Base-by-base conservation (phyloP, 1,284 basidiomycete species). In the Meira miltonrushii region DNA sequence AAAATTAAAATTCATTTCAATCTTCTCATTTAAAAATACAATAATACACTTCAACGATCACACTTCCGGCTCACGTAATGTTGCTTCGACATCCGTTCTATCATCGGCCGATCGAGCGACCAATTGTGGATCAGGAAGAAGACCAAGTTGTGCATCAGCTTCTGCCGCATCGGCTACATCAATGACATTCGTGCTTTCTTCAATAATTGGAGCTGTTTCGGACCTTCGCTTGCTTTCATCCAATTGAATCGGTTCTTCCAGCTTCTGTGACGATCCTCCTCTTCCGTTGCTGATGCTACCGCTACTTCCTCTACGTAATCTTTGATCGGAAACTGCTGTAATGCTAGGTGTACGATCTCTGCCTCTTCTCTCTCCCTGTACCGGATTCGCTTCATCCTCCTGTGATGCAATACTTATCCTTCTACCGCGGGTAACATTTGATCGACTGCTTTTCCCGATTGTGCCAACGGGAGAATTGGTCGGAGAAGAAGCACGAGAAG, bases 51-150 rank as follows among this genome's bases (percentile, higher is more conserved):
- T 33, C 8, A 33, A 33, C 28, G 8, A 4, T 33, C 28, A 33
- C 8, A 33, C 28, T 33, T 38, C 52, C n/a, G 55, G 55, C 17
- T 57, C 55, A 10, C 55, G 55, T 21, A 57, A 40, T 28, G 55
- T 57, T 38, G 55, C 43, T 25, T 49, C 44, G 2, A 44, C 15
- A 25, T 53, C 43, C 15, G 4, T 38, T 7, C 55, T 11, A 21
- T 57, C 55, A 38, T 57, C 55, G 1, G 28, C 55, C 19, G 17
- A n/a, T 11, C 13, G 25, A n/a, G 55, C 55, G 15, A 57, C 55
- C 3, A n/a, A 15, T 2, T 23, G 51, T 21, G 55, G 40, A 50
- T 57, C 55, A 23, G 55, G 55, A 21, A 23, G 25, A 43, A 43
- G 15, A 13, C 19, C 19, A 10, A 15, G 15, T 33, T 52, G 40